These are phyloP conservation scores for Tricholoma bakamatsutake DNA, from an alignment of 768 basidiomycete genomes.

Conservation along the genomic window DNA sequence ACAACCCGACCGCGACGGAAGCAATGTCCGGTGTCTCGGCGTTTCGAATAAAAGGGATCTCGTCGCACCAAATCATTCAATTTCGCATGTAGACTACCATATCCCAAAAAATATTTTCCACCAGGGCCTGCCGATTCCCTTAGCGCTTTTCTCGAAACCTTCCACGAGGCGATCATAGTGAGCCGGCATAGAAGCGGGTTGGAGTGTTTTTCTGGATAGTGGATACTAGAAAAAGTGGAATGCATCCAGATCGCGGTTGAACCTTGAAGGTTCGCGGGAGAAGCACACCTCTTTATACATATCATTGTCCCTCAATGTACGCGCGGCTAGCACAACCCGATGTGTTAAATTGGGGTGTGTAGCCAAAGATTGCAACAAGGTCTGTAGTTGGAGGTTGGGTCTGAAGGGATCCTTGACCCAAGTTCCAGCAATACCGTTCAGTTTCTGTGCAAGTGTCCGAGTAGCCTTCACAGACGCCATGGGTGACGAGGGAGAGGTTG, in stretches of 20 bases:
- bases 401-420: conserved; percentile 76
- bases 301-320: conserved; percentile 47
- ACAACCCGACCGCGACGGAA: neutral
- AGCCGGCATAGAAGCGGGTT: conserved; percentile 64
- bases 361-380: conserved; percentile 57
- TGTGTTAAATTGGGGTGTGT: conserved; percentile 64
- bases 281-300: conserved; percentile 52
- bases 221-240: conserved; percentile 46
- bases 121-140: conserved; percentile 75
- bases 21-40: neutral
- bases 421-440: conserved; percentile 47
- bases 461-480: conserved; percentile 19
- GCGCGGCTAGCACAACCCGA: conserved; percentile 53
- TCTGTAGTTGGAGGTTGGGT: conserved; percentile 67
- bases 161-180: conserved; percentile 72
- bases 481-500: neutral
- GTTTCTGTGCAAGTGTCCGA: conserved; percentile 39
- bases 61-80: neutral
- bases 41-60: neutral
- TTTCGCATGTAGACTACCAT: conserved; percentile 39
- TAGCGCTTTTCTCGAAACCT: conserved; percentile 67
- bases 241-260: conserved; percentile 10
- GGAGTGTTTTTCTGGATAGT: conserved; percentile 54
- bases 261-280: conserved; percentile 23
- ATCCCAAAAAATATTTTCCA: conserved; percentile 81